These are phyloP conservation scores for Geranium rotundifolium DNA, from an alignment of 345 rosid species.

Conservation along the genomic window DNA sequence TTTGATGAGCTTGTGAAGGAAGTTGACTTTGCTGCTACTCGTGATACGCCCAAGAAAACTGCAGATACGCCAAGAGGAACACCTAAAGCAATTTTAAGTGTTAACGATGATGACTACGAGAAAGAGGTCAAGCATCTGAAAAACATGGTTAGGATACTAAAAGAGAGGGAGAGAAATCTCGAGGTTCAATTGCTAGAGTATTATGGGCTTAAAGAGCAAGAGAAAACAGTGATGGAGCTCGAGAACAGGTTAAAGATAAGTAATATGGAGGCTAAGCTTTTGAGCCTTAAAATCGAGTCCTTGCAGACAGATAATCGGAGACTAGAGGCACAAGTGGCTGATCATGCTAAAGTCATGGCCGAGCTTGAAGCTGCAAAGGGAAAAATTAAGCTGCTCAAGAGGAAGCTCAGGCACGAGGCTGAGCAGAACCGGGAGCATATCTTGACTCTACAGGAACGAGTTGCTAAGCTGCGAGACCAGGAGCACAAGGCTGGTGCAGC, in stretches of 20 bases:
- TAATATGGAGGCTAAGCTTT: constrained; percentile 61
- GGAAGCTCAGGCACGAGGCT: constrained; percentile 53
- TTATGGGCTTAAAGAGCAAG: constrained; percentile 80
- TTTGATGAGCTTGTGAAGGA: constrained; percentile 41
- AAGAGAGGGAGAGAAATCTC: constrained; percentile 62
- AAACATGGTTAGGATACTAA: constrained; percentile 42
- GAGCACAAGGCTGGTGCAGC: constrained; percentile 26
- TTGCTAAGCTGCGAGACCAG: constrained; percentile 47
- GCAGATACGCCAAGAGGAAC: constrained; percentile 21
- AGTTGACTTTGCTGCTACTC: constrained; percentile 19
- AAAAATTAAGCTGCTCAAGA: constrained; percentile 46
- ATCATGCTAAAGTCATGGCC: constrained; percentile 32
- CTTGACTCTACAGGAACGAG: constrained; percentile 48
- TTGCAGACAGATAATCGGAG: constrained; percentile 54
- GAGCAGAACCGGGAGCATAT: constrained; percentile 67
- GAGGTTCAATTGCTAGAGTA: constrained; percentile 69
- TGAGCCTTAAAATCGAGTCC: constrained; percentile 59
- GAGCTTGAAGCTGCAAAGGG: constrained; percentile 57
- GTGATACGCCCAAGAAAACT: constrained; percentile 18
- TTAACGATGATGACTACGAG: constrained; percentile 38
- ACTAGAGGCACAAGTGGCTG: constrained; percentile 45
- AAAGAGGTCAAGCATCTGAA: constrained; percentile 52
- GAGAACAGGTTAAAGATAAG: constrained; percentile 67
- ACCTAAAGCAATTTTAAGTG: constrained; percentile 28
- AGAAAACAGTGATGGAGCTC: constrained; percentile 57